These are phyloP conservation scores for Plantago major DNA, from an alignment of 257 asterid genomes.

Conservation along the genomic window DNA sequence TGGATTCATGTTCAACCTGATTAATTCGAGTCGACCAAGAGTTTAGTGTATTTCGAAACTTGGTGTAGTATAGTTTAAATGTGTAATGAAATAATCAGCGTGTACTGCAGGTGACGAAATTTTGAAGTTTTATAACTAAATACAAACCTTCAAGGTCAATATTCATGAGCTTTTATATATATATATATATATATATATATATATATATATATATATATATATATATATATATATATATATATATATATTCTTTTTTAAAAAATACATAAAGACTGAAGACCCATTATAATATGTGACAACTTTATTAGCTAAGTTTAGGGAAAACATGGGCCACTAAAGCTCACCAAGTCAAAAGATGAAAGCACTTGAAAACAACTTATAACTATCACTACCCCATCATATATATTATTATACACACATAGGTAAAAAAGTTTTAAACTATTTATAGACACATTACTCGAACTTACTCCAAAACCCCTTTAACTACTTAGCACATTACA, in stretches of 20 bases:
- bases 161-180: too few species aligned
- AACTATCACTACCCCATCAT: constrained; percentile 25
- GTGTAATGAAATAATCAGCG: constrained; percentile 1
- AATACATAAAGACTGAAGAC: background rate
- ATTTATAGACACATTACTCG: background rate
- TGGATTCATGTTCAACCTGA: too few species aligned
- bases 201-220: too few species aligned
- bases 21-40: too few species aligned
- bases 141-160: background rate
- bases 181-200: too few species aligned
- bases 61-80: too few species aligned
- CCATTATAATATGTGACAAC: constrained; percentile 13
- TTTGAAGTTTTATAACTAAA: constrained; percentile 8
- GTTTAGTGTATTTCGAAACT: too few species aligned
- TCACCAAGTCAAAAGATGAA: constrained; percentile 20
- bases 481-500: constrained; percentile 63
- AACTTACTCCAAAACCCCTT: constrained; percentile 3
- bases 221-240: too few species aligned
- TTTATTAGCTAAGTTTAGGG: constrained; percentile 10
- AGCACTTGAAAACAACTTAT: constrained; percentile 29
- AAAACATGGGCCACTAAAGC: constrained; percentile 24
- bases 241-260: too few species aligned
- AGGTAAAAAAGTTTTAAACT: too few species aligned
- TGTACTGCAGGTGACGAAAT: constrained; percentile 26
- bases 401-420: constrained; percentile 2